Base-by-base conservation (phyloP, 129 eudicot species). In the Arctium lappa region DNA sequence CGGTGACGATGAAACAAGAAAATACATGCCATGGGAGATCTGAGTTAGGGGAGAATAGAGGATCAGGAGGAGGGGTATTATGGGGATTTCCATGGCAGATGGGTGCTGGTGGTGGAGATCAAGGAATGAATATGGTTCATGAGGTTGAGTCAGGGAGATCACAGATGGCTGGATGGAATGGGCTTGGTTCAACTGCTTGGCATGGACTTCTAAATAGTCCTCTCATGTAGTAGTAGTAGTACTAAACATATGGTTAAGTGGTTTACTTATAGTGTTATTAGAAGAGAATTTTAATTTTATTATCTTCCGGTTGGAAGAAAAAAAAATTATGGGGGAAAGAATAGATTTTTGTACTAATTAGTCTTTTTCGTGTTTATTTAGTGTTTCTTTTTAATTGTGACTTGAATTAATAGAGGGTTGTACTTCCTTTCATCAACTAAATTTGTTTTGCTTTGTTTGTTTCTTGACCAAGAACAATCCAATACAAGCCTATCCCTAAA, bases 1-100 rank as follows among this genome's bases (percentile, higher is more conserved):
- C 80, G 22, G 65, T 83, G 1, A 66, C 87, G 29, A 81, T 87
- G 84, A 87, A 87, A 68, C 90, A 87, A 84, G 88, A 87, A 74
- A 60, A 29, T 60, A n/a, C 74, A 18, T 38, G 81, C 74, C 75
- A 79, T 79, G 70, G 37, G 8, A 68, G 79, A 77, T 60, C 68
- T n/a, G 88, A 78, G 15, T 74, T 38, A 12, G 86, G 50, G 16
- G 81, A 85, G 62, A 78, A 66, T 31, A 81, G 68, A 60, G 68
- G 65, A 53, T 13, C 22, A 53, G 0, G 1, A 1, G 62, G 65
- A n/a, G 68, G 88, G 79, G 86, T 87, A 27, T 81, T 87, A 29
- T 87, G 90, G 88, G 90, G 90, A 72, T 84, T 77, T 74, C 90
- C 90, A 38, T 87, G 90, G 90, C 88, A 84, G 77, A 63, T 60